Conservation (phyloP, 352 stramenopile genomes). For the Globisporangium uncinulatum region DNA sequence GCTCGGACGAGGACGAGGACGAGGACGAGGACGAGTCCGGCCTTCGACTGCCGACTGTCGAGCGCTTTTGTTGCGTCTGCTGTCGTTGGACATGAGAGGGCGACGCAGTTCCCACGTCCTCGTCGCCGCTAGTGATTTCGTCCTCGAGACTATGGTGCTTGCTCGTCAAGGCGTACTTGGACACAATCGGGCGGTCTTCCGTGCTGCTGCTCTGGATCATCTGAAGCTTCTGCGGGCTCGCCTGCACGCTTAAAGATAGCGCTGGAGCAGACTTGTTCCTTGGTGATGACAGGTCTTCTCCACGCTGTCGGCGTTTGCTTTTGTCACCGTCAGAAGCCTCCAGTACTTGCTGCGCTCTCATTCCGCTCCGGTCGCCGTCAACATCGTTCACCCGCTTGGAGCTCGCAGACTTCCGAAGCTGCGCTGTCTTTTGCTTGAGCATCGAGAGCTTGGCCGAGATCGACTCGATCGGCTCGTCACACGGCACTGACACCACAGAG, state of each 20-base stretch:
- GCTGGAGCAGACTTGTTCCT: neutral
- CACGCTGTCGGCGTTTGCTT: neutral
- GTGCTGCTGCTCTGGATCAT: slow-evolving; percentile 28
- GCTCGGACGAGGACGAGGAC: slow-evolving; percentile 23
- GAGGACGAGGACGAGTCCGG: slow-evolving; percentile 5
- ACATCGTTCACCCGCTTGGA: slow-evolving; percentile 18
- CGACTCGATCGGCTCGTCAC: neutral
- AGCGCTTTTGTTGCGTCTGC: neutral
- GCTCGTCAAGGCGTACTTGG: slow-evolving; percentile 21
- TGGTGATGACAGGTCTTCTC: neutral
- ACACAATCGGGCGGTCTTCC: slow-evolving; percentile 32
- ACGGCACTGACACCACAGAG: neutral
- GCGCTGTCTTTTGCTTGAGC: slow-evolving; percentile 55
- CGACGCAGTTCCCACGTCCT: neutral
- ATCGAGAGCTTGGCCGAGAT: slow-evolving; percentile 38
- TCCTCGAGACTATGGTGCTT: slow-evolving; percentile 3
- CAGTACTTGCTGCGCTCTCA: neutral
- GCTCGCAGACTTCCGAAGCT: slow-evolving; percentile 41
- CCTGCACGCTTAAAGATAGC: neutral
- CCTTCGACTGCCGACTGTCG: neutral
- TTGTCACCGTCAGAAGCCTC: neutral
- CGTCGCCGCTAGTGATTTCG: neutral
- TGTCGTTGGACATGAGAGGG: neutral
- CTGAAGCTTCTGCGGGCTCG: slow-evolving; percentile 41
- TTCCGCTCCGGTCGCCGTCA: neutral